Conservation (phyloP, 2,329 filamentous ascomycete genomes). For the Hortaea sp. region DNA sequence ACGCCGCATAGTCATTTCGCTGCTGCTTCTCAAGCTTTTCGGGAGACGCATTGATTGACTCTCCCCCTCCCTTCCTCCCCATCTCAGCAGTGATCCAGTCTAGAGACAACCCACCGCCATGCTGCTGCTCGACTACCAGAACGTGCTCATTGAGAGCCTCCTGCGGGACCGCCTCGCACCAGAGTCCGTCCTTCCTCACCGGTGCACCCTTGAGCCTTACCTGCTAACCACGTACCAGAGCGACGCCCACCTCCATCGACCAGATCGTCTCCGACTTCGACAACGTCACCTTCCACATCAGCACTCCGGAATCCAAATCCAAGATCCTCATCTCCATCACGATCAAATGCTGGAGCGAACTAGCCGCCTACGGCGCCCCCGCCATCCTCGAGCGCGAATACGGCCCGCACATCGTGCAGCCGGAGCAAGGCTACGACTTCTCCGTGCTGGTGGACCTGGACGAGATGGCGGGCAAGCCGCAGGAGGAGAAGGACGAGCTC, state of each 20-base stretch:
- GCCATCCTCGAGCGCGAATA: slow-evolving; percentile 90
- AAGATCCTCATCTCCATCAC: slow-evolving; percentile 91
- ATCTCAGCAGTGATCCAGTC: no score
- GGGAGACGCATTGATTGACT: no score
- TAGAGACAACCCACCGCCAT: slow-evolving; percentile 28
- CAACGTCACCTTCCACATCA: slow-evolving; percentile 96
- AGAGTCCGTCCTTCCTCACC: slow-evolving; percentile 7
- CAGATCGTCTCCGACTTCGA: slow-evolving; percentile 99
- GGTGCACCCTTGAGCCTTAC: neutral
- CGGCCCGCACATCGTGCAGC: slow-evolving; percentile 75
- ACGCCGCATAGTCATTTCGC: no score
- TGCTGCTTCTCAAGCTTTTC: no score
- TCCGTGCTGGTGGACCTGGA: slow-evolving; percentile 85
- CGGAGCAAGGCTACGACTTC: slow-evolving; percentile 92
- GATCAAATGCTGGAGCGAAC: slow-evolving; percentile 88
- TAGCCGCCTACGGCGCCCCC: slow-evolving; percentile 87
- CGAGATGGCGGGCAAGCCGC: slow-evolving; percentile 73
- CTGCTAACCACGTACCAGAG: slow-evolving; percentile 45
- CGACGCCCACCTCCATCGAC: slow-evolving; percentile 79
- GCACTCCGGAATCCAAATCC: slow-evolving; percentile 84
- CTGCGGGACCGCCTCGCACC: slow-evolving; percentile 78
- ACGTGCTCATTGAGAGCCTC: slow-evolving; percentile 92
- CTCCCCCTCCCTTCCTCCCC: no score
- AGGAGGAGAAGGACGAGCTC: slow-evolving; percentile 79
- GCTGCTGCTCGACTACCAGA: slow-evolving; percentile 98